Evolutionary conservation across 805 yeast genomes (phyloP).

Genomic region (Torulaspora maleeae): DNA sequence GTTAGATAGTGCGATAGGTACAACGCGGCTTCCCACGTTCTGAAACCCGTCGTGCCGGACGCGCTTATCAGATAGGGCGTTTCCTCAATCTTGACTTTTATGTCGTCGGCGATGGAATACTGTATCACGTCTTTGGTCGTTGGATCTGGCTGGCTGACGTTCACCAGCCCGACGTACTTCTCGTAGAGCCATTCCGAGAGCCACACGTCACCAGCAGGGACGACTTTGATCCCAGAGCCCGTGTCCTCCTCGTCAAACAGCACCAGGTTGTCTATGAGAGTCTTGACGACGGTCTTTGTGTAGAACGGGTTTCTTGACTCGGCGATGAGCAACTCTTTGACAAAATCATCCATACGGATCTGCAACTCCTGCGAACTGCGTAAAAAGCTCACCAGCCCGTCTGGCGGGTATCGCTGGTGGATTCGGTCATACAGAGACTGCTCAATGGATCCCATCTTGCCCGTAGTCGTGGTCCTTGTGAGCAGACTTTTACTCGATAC

Average conservation of each 20-base stretch:
- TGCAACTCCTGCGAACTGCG: constrained; percentile 8
- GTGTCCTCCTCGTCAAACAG: constrained; percentile 35
- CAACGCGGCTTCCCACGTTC: constrained; percentile 93
- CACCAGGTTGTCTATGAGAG: constrained; percentile 37
- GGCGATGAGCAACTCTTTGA: constrained; percentile 20
- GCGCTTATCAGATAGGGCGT: constrained; percentile 63
- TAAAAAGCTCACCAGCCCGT: constrained; percentile 2
- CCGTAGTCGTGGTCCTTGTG: not conserved
- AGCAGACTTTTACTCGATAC: not conserved
- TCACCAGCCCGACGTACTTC: constrained; percentile 30
- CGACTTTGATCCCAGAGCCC: not conserved
- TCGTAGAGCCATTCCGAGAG: constrained; percentile 33
- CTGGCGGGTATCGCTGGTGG: constrained; percentile 16
- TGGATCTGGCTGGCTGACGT: constrained; percentile 24
- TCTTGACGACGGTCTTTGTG: constrained; percentile 43
- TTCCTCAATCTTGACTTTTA: constrained; percentile 44
- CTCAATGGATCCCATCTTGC: constrained; percentile 1
- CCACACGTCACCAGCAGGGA: constrained; percentile 11
- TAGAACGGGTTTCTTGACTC: constrained; percentile 47
- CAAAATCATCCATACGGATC: constrained; percentile 17
- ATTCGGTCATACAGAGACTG: constrained; percentile 13
- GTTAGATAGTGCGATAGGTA: constrained; percentile 52
- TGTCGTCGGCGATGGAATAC: constrained; percentile 25
- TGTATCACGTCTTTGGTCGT: constrained; percentile 32
- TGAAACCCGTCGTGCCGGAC: constrained; percentile 76